Evolutionary conservation across 2,329 filamentous ascomycete genomes (phyloP), one percentile per base, ranked within the genome.

Genomic region (Aspergillus spinulosporus): DNA sequence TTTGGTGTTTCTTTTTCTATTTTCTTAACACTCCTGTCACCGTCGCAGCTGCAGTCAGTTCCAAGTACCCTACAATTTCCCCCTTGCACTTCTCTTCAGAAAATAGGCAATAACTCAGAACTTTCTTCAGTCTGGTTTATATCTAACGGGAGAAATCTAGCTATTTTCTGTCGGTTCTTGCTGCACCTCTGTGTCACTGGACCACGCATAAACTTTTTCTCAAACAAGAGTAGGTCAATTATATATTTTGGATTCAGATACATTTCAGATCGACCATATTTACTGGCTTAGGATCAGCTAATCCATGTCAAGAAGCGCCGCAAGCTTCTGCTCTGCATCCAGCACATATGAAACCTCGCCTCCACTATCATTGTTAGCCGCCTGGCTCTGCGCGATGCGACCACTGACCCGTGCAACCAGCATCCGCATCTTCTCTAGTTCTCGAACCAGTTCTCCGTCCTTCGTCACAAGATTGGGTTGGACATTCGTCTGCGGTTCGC

Each of bases 401-500:
- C 68, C 73, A 21, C 70, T 71, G 28, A 77, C 76, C 40, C 76
- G 70, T 29, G 76, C 76, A 49, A 78, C 67, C 46, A 80, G 66
- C 66, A 78, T 77, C 52, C 76, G 71, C 70, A 78, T 81, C 64
- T 76, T 78, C 48, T 76, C 75, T 56, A 84, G 56, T 63, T 84
- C 81, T 12, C 73, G 69, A 9, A 72, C 72, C 49, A 84, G 68
- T 55, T 80, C 78, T 8, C 78, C 77, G 62, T 83, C 80, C 50
- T 74, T 73, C 34, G 78, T 80, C 31, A 81, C 75, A 26, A 84
- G 69, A 59, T 84, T 84, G 1, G 81, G 80, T 61, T 84, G 82
- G 40, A 84, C 76, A 49, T 76, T 79, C 39, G 74, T 68, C 57
- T 76, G 75, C 0, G 82, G 78, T 28, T 79, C 69, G 31, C 74